A percentile compares a stretch with the other conserved stretches of the same genome.
Conservation (phyloP, 139 green algal species). For the Closterium sp. region DNA sequence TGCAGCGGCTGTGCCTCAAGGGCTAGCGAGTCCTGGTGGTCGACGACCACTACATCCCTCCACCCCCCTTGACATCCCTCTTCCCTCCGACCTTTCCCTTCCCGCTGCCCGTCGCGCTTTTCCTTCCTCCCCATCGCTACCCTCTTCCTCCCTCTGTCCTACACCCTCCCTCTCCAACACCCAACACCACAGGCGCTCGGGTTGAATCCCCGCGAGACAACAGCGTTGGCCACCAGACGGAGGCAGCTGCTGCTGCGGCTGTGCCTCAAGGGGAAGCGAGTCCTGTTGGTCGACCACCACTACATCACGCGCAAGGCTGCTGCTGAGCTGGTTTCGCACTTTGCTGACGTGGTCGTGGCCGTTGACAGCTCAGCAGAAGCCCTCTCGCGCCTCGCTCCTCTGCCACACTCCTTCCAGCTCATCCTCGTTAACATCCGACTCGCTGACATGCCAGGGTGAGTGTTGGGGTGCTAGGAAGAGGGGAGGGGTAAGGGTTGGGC, state of each 20-base stretch:
- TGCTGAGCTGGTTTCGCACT: neutral
- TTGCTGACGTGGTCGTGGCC: neutral
- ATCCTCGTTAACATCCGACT: constrained; percentile 1
- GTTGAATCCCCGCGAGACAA: neutral
- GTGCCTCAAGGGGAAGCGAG: neutral
- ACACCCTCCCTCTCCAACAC: too few species aligned
- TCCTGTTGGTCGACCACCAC: neutral
- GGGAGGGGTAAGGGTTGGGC: too few species aligned
- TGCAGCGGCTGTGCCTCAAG: constrained; percentile 5
- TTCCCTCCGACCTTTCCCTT: too few species aligned
- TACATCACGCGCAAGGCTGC: neutral
- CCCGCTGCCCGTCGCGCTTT: too few species aligned
- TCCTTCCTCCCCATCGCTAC: too few species aligned
- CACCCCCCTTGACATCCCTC: too few species aligned
- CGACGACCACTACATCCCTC: neutral
- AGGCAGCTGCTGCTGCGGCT: neutral
- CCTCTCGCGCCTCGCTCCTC: neutral
- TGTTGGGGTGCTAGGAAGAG: neutral
- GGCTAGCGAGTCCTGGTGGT: neutral
- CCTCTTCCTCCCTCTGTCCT: too few species aligned
- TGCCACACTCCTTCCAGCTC: neutral
- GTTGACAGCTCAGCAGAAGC: neutral
- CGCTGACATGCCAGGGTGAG: neutral
- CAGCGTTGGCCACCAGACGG: neutral
- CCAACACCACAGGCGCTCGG: neutral